phyloP scores from a whole-genome alignment of 2,329 filamentous ascomycete species.

The Amauroascus niger region DNA sequence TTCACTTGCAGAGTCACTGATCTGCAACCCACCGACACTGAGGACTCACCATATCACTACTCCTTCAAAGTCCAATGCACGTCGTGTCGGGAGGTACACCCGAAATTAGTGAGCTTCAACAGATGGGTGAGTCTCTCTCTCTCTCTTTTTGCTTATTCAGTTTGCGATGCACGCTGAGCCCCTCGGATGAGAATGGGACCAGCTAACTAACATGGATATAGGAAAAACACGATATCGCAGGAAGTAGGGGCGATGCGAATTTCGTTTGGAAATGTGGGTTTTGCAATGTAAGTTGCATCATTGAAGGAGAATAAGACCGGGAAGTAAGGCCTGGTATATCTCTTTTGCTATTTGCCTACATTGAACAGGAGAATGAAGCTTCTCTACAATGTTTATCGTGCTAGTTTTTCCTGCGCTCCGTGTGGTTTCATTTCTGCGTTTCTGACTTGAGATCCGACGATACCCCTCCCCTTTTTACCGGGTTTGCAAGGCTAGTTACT shows the following conservation, averaged over 20 bases:
- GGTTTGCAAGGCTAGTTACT: too few species aligned
- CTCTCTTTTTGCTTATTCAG: too few species aligned
- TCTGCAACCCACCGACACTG: conserved; percentile 71
- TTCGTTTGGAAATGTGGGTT: conserved; percentile 99
- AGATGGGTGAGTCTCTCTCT: conserved; percentile 56
- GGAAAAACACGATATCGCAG: conserved; percentile 85
- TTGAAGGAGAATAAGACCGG: too few species aligned
- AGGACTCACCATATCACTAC: conserved; percentile 82
- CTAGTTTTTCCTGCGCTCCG: too few species aligned
- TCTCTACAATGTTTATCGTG: too few species aligned
- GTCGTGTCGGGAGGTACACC: conserved; percentile 85
- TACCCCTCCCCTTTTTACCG: neutral
- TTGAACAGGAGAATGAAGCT: too few species aligned
- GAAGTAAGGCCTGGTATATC: too few species aligned
- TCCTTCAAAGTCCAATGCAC: conserved; percentile 98
- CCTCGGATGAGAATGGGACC: neutral
- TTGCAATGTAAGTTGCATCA: conserved; percentile 62
- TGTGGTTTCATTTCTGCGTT: too few species aligned
- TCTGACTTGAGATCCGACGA: neutral
- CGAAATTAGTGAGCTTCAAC: conserved; percentile 76
- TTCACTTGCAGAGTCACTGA: conserved; percentile 63
- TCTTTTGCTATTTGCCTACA: too few species aligned
- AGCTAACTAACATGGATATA: conserved; percentile 31
- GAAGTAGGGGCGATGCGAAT: conserved; percentile 89
- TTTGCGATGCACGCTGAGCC: neutral